Conservation (phyloP, 345 rosid species). For the Populus pruinosa region DNA sequence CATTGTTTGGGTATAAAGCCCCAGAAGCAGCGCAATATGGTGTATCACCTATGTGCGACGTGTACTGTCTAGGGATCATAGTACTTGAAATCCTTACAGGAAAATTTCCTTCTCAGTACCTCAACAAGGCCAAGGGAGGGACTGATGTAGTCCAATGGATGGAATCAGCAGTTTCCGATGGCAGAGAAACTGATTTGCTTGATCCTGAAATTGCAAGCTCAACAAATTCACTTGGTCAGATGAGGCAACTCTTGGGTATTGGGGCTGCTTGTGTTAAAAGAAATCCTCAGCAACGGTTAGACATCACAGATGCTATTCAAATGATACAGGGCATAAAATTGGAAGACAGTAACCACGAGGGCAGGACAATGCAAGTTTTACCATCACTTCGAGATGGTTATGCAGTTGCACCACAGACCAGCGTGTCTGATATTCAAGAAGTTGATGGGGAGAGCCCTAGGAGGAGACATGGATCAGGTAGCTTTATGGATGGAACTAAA, state of each 20-base stretch:
- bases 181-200: slow-evolving; percentile 47
- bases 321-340: slow-evolving; percentile 48
- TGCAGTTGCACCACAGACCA: slow-evolving; percentile 3
- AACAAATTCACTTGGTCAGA: slow-evolving; percentile 23
- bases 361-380: slow-evolving; percentile 21
- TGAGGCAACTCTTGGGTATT: slow-evolving; percentile 50
- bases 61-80: slow-evolving; percentile 65
- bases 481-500: background rate
- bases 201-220: slow-evolving; percentile 58
- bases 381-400: slow-evolving; percentile 30
- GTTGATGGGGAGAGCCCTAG: background rate
- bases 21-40: slow-evolving; percentile 51
- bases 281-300: slow-evolving; percentile 44
- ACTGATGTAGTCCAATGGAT: slow-evolving; percentile 56
- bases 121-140: slow-evolving; percentile 45
- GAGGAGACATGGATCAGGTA: background rate
- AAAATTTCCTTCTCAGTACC: slow-evolving; percentile 60
- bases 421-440: background rate
- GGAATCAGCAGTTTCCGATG: slow-evolving; percentile 38
- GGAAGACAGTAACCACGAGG: slow-evolving; percentile 21
- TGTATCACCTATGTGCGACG: slow-evolving; percentile 64
- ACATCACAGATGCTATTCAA: slow-evolving; percentile 48
- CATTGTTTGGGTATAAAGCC: slow-evolving; percentile 52
- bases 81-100: slow-evolving; percentile 73
- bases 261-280: slow-evolving; percentile 53